Conservation (phyloP, 257 asterid genomes). For the Haberlea rhodopensis region DNA sequence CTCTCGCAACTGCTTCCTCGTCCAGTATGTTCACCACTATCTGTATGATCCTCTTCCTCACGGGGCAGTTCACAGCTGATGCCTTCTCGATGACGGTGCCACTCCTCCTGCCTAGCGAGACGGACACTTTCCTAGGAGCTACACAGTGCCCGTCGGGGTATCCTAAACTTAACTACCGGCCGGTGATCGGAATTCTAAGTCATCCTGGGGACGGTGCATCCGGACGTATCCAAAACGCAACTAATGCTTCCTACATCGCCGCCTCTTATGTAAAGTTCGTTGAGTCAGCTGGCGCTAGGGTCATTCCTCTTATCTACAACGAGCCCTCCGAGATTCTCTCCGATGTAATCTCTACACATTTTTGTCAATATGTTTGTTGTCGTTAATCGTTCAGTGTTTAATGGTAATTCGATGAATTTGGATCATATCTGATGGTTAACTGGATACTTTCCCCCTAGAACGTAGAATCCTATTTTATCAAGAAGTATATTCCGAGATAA, state of each 20-base stretch:
- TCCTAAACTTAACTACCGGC: conserved; percentile 64
- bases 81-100: background rate
- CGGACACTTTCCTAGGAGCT: conserved; percentile 23
- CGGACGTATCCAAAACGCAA: conserved; percentile 60
- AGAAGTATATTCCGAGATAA: background rate
- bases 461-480: too few species aligned
- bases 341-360: conserved; percentile 32
- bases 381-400: background rate
- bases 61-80: conserved; percentile 28
- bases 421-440: background rate
- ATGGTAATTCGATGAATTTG: background rate
- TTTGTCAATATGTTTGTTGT: conserved; percentile 10
- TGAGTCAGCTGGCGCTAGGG: conserved; percentile 93
- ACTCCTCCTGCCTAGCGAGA: conserved; percentile 47
- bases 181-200: conserved; percentile 75
- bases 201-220: conserved; percentile 97
- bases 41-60: conserved; percentile 51
- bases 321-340: conserved; percentile 61
- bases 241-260: conserved; percentile 71
- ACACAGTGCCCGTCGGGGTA: conserved; percentile 51
- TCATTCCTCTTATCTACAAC: conserved; percentile 75
- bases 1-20: conserved; percentile 27
- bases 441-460: too few species aligned
- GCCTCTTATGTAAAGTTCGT: conserved; percentile 90
- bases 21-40: conserved; percentile 42